Evolutionary conservation across 768 basidiomycete species (phyloP).

Genomic region (Hypholoma sublateritium): DNA sequence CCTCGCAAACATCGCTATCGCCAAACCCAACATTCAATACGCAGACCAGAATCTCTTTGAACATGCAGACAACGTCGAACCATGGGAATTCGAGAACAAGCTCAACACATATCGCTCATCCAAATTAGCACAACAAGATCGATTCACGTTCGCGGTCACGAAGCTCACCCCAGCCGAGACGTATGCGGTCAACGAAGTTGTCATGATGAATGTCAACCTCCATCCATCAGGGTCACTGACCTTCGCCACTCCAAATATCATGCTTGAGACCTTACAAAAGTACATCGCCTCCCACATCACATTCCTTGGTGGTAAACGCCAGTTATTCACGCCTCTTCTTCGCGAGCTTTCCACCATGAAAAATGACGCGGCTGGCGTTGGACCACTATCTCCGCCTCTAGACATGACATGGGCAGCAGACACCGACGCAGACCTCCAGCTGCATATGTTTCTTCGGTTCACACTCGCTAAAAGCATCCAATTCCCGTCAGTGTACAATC

Average conservation of each 20-base stretch:
- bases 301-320: constrained; percentile 16
- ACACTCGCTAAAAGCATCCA: constrained; percentile 7
- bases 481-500: constrained; percentile 22
- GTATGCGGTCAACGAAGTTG: constrained; percentile 26
- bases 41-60: constrained; percentile 10
- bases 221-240: constrained; percentile 22
- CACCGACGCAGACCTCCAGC: constrained; percentile 14
- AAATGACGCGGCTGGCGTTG: background rate
- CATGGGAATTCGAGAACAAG: constrained; percentile 2
- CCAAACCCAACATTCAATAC: constrained; percentile 9
- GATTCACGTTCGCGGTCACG: constrained; percentile 27
- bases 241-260: constrained; percentile 20
- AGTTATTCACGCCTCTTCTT: constrained; percentile 15
- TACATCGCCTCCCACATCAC: constrained; percentile 20
- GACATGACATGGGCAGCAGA: constrained; percentile 8
- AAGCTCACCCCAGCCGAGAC: constrained; percentile 27
- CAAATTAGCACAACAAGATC: constrained; percentile 20
- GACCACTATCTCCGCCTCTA: constrained; percentile 2
- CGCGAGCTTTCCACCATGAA: constrained; percentile 4
- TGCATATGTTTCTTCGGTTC: constrained; percentile 17
- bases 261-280: constrained; percentile 21
- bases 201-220: constrained; percentile 25
- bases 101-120: constrained; percentile 20
- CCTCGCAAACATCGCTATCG: constrained; percentile 23
- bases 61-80: constrained; percentile 7